A percentile compares a stretch with the other conserved stretches of the same genome.
phyloP scores from a whole-genome alignment of 202 grass and related monocot genomes.

The Setaria italica region DNA sequence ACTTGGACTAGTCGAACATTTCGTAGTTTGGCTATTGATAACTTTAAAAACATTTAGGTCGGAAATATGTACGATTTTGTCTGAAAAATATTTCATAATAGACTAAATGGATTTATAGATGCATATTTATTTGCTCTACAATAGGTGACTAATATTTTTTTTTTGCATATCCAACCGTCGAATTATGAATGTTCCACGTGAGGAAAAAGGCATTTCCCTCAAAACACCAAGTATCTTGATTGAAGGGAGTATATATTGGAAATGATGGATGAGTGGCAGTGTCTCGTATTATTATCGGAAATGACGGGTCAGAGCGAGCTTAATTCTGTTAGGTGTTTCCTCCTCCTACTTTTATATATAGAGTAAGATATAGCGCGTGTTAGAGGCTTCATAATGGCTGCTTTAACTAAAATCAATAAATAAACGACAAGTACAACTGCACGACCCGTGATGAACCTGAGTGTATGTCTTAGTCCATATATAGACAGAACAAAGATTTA shows the following conservation, averaged over 20 bases:
- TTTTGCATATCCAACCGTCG: neutral
- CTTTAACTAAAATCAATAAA: neutral
- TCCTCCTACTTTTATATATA: neutral
- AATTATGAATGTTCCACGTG: neutral
- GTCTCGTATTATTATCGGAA: neutral
- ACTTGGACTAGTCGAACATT: too few species aligned
- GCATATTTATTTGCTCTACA: neutral
- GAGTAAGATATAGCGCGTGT: too few species aligned
- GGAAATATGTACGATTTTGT: neutral
- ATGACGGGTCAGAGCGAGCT: neutral
- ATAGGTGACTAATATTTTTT: too few species aligned
- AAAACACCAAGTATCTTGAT: neutral
- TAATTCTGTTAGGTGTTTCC: neutral
- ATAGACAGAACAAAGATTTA: neutral
- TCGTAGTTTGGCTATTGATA: too few species aligned
- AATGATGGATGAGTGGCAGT: neutral
- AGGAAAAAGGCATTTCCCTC: too few species aligned
- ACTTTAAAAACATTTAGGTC: neutral
- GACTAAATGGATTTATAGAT: neutral
- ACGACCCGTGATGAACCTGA: neutral
- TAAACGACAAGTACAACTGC: neutral
- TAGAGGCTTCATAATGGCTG: too few species aligned
- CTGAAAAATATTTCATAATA: neutral
- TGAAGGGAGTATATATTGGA: neutral
- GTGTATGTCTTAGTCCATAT: neutral